These are phyloP conservation scores for Trypanosoma boissoni DNA, from an alignment of 208 protist genomes.

Conservation along the genomic window DNA sequence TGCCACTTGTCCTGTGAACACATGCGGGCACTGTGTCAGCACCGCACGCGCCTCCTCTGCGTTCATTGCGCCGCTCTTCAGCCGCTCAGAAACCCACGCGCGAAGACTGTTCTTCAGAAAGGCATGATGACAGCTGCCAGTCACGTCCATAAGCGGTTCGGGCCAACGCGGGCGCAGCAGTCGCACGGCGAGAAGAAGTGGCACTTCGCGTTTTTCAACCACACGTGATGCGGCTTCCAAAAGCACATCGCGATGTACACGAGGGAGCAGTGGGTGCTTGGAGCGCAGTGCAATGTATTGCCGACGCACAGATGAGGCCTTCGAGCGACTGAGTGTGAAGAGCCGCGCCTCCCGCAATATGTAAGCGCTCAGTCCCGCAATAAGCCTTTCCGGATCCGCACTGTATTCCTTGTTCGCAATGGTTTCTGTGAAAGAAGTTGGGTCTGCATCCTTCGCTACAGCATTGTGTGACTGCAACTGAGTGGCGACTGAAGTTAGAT, in stretches of 20 bases:
- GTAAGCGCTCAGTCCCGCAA: constrained; percentile 9
- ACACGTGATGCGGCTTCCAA: constrained; percentile 27
- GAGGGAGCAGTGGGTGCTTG: constrained; percentile 1
- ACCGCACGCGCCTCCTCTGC: constrained; percentile 43
- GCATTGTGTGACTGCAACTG: too few relatives aligned
- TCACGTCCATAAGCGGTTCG: constrained; percentile 21
- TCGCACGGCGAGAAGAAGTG: constrained; percentile 42
- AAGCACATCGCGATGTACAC: constrained; percentile 28
- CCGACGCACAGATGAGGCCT: constrained; percentile 8
- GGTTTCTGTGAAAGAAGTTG: too few relatives aligned
- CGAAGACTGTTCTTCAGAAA: constrained; percentile 35
- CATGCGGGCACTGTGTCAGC: constrained; percentile 32
- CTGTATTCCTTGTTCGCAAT: too few relatives aligned
- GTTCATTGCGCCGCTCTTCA: constrained; percentile 22
- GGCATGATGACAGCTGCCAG: constrained; percentile 25
- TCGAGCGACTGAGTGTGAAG: constrained; percentile 8
- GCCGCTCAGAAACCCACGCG: constrained; percentile 43
- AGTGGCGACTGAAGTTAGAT: too few relatives aligned
- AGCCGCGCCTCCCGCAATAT: constrained; percentile 20
- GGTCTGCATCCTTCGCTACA: too few relatives aligned
- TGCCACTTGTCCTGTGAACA: constrained; percentile 21
- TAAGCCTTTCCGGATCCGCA: constrained; percentile 2
- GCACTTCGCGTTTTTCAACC: constrained; percentile 36
- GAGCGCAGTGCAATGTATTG: constrained; percentile 11
- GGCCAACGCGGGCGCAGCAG: constrained; percentile 57